Evolutionary conservation across 306 rosid genomes (phyloP), one percentile per base, ranked within the genome.

Genomic region (Calophaca sinica): DNA sequence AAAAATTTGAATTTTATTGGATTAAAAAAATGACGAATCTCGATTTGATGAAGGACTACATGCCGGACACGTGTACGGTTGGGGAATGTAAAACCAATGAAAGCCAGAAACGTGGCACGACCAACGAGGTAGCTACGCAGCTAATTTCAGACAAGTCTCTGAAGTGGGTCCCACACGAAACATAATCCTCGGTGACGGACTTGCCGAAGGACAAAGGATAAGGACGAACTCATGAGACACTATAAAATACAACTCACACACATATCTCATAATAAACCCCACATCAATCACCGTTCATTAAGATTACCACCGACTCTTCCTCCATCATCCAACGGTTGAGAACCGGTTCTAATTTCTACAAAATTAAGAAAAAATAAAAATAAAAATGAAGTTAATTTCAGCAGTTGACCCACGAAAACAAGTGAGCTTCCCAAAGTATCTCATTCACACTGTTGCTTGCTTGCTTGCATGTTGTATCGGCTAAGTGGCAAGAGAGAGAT

Each of bases 121-220:
- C 39, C 31, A 50, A 14, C 54, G 72, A 78, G 26, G 26, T 20
- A 20, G 77, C 52, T 11, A 5, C 57, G 60, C 81, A 85, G 83
- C 76, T 84, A 74, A 80, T 71, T 46, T 72, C 68, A 68, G 82
- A 76, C 79, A 80, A 59, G 38, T 67, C 70, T 33, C 74, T 20
- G 3, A 4, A 2, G 79, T 76, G 94, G 94, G 92, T 62, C 92
- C 90, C 88, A 83, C 84, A 1, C 2, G 45, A 71, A 35, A 61
- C 79, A 72, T 69, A 78, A 66, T 78, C 80, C 80, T 83, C 80
- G 84, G 79, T 86, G 89, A 87, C 90, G 88, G 89, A 87, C 83
- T 80, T 73, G 65, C 77, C 90, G 80, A 87, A 76, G 89, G 80
- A 33, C 80, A 73, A 65, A 20, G 85, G 90, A 88, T 84, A 91